Percentiles rank a stretch among this genome's conserved stretches.
Evolutionary conservation across 1,284 basidiomycete genomes (phyloP).

Genomic region (Cryptococcus depauperatus): DNA sequence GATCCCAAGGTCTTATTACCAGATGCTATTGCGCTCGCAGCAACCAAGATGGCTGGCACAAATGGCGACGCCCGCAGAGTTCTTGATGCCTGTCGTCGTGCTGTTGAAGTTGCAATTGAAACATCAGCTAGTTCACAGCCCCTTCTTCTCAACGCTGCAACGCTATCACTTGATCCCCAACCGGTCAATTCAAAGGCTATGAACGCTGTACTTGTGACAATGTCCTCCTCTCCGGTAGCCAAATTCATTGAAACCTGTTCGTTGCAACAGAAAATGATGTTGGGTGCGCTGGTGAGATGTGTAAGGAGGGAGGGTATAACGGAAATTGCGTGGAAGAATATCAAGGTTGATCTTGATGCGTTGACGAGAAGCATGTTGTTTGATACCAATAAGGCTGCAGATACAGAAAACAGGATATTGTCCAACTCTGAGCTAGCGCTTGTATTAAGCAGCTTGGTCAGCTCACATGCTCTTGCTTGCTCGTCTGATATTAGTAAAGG

Average conservation of each 20-base stretch:
- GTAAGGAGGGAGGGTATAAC: slow-evolving; percentile 76
- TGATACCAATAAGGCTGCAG: slow-evolving; percentile 10
- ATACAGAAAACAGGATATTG: slow-evolving; percentile 20
- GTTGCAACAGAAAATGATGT: slow-evolving; percentile 78
- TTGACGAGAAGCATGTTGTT: slow-evolving; percentile 31
- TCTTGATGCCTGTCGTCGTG: slow-evolving; percentile 84
- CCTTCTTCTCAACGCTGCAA: background rate
- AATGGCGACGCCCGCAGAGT: slow-evolving; percentile 92
- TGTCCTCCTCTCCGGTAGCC: slow-evolving; percentile 86
- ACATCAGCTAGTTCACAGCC: background rate
- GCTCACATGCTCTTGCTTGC: slow-evolving; percentile 38
- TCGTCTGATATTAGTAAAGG: slow-evolving; percentile 26
- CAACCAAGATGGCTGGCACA: slow-evolving; percentile 84
- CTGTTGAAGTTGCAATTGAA: slow-evolving; percentile 64
- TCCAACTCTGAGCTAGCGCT: slow-evolving; percentile 36
- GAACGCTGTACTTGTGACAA: slow-evolving; percentile 69
- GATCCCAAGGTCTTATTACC: slow-evolving; percentile 55
- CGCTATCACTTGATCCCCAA: slow-evolving; percentile 15
- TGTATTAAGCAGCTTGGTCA: slow-evolving; percentile 32
- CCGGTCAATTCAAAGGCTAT: slow-evolving; percentile 68
- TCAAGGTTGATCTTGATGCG: slow-evolving; percentile 46
- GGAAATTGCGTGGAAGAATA: slow-evolving; percentile 75
- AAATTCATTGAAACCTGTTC: slow-evolving; percentile 71
- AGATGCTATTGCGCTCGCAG: slow-evolving; percentile 80
- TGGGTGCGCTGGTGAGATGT: slow-evolving; percentile 78